Evolutionary conservation across 805 yeast genomes (phyloP).

Genomic region (Sugiyamaella floridensis): DNA sequence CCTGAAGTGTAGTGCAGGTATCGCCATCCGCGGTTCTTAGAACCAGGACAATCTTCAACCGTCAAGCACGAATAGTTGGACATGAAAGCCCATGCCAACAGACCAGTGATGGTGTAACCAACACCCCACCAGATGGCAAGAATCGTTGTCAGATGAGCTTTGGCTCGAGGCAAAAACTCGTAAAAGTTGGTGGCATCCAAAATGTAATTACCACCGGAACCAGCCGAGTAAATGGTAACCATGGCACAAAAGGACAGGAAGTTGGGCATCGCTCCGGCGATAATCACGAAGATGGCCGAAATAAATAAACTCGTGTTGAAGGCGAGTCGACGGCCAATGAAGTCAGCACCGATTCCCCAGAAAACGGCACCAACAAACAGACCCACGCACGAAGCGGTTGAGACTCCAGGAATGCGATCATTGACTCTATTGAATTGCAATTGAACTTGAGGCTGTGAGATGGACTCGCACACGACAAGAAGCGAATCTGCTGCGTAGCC

Average conservation of each 20-base stretch:
- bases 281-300: constrained; percentile 43
- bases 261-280: constrained; percentile 46
- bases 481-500: constrained; percentile 54
- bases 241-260: constrained; percentile 45
- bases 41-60: constrained; percentile 38
- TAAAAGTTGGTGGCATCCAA: constrained; percentile 47
- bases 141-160: constrained; percentile 45
- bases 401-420: constrained; percentile 37
- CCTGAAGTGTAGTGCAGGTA: constrained; percentile 49
- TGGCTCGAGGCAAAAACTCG: constrained; percentile 45
- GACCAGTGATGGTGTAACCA: constrained; percentile 49
- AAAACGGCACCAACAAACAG: constrained; percentile 46
- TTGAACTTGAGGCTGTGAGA: constrained; percentile 42
- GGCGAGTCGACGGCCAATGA: constrained; percentile 47
- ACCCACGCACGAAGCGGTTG: constrained; percentile 45
- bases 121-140: constrained; percentile 58
- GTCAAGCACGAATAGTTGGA: constrained; percentile 44
- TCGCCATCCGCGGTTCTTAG: constrained; percentile 54
- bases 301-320: constrained; percentile 45
- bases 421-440: constrained; percentile 37
- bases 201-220: constrained; percentile 45
- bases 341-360: constrained; percentile 51
- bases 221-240: constrained; percentile 40
- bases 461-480: constrained; percentile 41
- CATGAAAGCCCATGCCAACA: constrained; percentile 52